A percentile compares a stretch with the other conserved stretches of the same genome.
Conservation (phyloP, 1,139 yeast species). For the Geotrichum reessii region DNA sequence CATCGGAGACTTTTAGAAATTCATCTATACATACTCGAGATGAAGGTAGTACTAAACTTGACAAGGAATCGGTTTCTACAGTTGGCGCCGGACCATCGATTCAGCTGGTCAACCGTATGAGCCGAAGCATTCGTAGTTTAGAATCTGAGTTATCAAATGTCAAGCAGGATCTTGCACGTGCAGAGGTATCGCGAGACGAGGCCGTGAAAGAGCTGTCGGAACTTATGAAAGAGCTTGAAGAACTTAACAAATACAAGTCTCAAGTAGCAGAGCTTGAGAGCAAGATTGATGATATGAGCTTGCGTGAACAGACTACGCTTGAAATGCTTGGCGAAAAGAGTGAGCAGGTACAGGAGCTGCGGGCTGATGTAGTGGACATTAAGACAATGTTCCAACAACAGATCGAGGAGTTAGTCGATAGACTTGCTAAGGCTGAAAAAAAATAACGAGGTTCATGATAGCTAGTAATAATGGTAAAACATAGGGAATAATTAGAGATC, state of each 20-base stretch:
- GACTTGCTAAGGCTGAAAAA: conserved; percentile 37
- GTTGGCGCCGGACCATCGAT: conserved; percentile 40
- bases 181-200: conserved; percentile 54
- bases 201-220: conserved; percentile 63
- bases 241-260: conserved; percentile 38
- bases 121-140: conserved; percentile 67
- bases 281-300: conserved; percentile 37
- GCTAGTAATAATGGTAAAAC: not conserved
- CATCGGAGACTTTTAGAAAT: not conserved
- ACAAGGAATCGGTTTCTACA: conserved; percentile 27
- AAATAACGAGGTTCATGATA: conserved; percentile 4
- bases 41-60: conserved; percentile 20
- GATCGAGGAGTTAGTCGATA: conserved; percentile 76
- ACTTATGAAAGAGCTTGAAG: conserved; percentile 51
- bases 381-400: conserved; percentile 77
- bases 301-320: conserved; percentile 53
- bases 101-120: conserved; percentile 66
- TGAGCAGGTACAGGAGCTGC: conserved; percentile 77
- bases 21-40: conserved; percentile 21
- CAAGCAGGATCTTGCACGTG: conserved; percentile 54
- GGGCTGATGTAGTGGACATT: conserved; percentile 82
- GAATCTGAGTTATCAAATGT: conserved; percentile 70
- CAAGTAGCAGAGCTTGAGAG: conserved; percentile 41
- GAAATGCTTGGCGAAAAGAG: conserved; percentile 83
- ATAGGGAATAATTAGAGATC: not conserved